Conservation (phyloP, 208 protist species). For the Crithidia mellificae region DNA sequence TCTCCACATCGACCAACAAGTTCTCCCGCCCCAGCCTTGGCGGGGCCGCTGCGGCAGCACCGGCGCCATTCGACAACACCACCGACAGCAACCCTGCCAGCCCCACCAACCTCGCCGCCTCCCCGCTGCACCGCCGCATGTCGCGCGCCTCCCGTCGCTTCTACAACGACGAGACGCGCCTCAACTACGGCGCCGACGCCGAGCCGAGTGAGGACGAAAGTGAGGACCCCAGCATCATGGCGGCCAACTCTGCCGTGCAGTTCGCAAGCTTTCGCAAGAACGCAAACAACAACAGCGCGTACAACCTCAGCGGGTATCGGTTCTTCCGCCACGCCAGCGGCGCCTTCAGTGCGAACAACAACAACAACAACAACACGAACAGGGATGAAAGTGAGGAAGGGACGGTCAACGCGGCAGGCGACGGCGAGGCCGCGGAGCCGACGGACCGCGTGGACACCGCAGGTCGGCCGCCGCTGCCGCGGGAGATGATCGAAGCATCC, state of each 20-base stretch:
- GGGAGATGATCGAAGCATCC: neutral
- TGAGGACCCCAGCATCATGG: neutral
- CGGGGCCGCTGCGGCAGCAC: neutral
- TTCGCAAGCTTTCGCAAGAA: neutral
- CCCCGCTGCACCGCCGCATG: slow-evolving; percentile 19
- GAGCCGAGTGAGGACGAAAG: neutral
- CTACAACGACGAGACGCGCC: slow-evolving; percentile 15
- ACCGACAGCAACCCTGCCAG: neutral
- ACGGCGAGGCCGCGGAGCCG: slow-evolving; percentile 3
- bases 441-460: neutral
- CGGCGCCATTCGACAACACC: neutral
- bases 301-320: neutral
- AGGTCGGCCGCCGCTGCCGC: neutral
- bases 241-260: neutral
- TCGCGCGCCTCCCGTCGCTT: slow-evolving; percentile 29
- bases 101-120: neutral
- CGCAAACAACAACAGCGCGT: neutral
- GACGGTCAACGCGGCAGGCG: neutral
- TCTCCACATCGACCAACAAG: no score
- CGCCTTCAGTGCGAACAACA: neutral
- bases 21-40: no score
- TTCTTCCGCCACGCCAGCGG: slow-evolving; percentile 1
- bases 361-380: neutral
- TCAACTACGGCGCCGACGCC: slow-evolving; percentile 21
- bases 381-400: no score